Evolutionary conservation across 768 basidiomycete genomes (phyloP).

Genomic region (Termitomyces sp.): DNA sequence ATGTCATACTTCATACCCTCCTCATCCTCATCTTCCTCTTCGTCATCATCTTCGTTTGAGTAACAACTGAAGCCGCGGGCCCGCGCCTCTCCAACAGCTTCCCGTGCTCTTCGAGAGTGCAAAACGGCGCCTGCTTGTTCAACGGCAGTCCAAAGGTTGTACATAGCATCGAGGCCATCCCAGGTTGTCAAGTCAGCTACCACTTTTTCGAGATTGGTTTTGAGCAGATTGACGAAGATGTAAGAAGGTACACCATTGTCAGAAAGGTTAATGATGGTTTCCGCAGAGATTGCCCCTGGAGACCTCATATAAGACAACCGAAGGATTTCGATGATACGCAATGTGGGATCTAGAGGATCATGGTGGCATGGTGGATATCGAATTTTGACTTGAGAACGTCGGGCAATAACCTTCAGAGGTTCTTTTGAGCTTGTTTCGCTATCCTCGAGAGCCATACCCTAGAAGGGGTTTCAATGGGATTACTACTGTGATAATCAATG

Average conservation of each 20-base stretch:
- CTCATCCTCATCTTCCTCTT: constrained; percentile 34
- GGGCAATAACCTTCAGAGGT: constrained; percentile 24
- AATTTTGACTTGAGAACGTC: constrained; percentile 46
- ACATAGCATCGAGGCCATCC: constrained; percentile 40
- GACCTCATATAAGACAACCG: constrained; percentile 43
- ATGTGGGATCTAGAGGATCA: constrained; percentile 34
- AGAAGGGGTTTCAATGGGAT: background rate
- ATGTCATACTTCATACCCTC: constrained; percentile 26
- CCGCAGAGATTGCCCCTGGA: constrained; percentile 45
- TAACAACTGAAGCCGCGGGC: constrained; percentile 38
- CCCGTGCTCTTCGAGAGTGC: constrained; percentile 28
- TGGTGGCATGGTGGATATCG: constrained; percentile 26
- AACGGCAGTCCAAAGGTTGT: constrained; percentile 37
- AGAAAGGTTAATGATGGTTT: constrained; percentile 60
- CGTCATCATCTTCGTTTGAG: constrained; percentile 36
- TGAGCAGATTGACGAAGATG: constrained; percentile 37
- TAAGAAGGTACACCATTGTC: constrained; percentile 55
- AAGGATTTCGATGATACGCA: constrained; percentile 51
- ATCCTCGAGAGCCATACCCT: constrained; percentile 31
- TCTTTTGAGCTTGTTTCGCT: constrained; percentile 11
- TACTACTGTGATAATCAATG: background rate
- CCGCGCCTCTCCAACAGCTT: constrained; percentile 35
- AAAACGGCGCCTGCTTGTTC: constrained; percentile 33
- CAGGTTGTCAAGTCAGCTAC: constrained; percentile 40
- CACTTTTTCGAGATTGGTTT: constrained; percentile 28